phyloP scores from a whole-genome alignment of 257 asterid species.

The Marsdenia floribunda region DNA sequence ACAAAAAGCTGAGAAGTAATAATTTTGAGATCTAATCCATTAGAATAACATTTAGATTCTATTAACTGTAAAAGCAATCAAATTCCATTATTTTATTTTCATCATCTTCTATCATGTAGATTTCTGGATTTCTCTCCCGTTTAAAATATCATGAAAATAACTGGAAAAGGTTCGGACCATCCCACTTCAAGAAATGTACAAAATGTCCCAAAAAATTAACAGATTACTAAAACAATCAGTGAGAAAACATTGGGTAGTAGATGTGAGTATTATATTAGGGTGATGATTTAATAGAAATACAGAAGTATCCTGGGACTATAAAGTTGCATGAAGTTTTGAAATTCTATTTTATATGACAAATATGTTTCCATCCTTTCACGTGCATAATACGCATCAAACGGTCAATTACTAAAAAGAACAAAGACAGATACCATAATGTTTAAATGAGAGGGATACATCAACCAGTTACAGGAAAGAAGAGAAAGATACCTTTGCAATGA shows the following conservation, averaged over 20 bases:
- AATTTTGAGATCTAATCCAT: background rate
- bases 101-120: background rate
- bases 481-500: conserved; percentile 76
- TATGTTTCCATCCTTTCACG: background rate
- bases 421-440: background rate
- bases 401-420: background rate
- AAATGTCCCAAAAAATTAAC: background rate
- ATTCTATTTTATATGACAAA: background rate
- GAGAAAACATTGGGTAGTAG: background rate
- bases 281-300: background rate
- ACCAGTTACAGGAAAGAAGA: background rate
- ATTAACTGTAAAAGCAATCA: background rate
- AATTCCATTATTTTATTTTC: background rate
- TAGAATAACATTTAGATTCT: background rate
- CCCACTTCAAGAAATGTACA: background rate
- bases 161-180: background rate
- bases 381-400: background rate
- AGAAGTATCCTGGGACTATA: background rate
- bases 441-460: background rate
- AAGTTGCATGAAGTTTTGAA: background rate
- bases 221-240: background rate
- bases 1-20: background rate
- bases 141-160: background rate
- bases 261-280: background rate
- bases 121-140: background rate